Evolutionary conservation across 164 flowering plant genomes (phyloP), one percentile per base, ranked within the genome.

Genomic region (Tinospora cordifolia): DNA sequence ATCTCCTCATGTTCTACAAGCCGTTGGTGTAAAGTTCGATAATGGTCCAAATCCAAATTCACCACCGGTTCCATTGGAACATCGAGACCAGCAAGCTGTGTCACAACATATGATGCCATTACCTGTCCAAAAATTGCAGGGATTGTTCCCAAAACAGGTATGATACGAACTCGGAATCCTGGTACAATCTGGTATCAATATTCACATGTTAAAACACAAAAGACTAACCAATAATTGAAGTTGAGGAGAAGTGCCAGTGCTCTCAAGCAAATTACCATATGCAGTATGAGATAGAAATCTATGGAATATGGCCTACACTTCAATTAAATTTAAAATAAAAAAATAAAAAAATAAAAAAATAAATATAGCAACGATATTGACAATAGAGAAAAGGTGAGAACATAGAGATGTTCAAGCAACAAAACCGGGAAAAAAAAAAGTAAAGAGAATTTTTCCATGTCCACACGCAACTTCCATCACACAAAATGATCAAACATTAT

Each of bases 41-140:
- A 94, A 72, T 92, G 99, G 79, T 94, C 96, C 34, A 75, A 46
- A 81, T 89, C 91, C 78, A 94, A 79, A 79, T 87, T 92, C 62
- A 94, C 90, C 34, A 94, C 79, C 26, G 99, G 96, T 77, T 94
- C 99, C 41, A 83, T 89, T 46, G 87, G 83, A 65, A 94, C 90
- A 72, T 84, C 80, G 38, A 89, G 62, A n/a, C 80, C 96, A 2
- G 97, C 94, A 41, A 94, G 87, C 71, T 89, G 83, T 24, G 96
- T 89, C 70, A 90, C 79, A 75, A 88, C 91, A 75, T 94, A 89
- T 54, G 99, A 92, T 67, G 99, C 97, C 99, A 94, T 92, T 71
- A 94, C 87, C 82, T 90, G 97, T 68, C 99, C 99, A 81, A 94
- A 94, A 68, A 94, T 90, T 70, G 99, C 99, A 71, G 98, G 99